These are phyloP conservation scores for Tulasnella sp. DNA, from an alignment of 768 basidiomycete genomes.

Conservation along the genomic window DNA sequence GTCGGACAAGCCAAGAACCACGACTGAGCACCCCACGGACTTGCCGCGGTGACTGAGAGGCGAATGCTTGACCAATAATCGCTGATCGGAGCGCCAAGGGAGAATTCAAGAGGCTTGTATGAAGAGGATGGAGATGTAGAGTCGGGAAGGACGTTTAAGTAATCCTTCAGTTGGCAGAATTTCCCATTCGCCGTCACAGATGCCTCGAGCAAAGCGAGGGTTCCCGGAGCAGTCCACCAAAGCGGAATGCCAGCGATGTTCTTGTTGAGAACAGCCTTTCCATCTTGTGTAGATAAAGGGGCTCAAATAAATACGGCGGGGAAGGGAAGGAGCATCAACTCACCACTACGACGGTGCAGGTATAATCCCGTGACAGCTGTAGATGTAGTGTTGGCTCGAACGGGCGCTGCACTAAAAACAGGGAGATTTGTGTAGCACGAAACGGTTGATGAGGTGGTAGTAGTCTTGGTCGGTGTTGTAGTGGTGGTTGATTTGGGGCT, in stretches of 20 bases:
- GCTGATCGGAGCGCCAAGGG: not conserved
- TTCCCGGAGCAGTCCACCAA: not conserved
- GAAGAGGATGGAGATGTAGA: not conserved
- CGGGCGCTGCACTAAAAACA: not conserved
- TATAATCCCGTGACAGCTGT: not conserved
- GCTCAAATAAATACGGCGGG: not conserved
- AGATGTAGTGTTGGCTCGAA: not conserved
- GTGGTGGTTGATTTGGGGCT: not conserved
- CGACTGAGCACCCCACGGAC: not conserved
- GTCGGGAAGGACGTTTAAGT: constrained; percentile 9
- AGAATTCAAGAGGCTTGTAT: not conserved
- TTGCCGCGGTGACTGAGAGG: not conserved
- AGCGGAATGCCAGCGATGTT: not conserved
- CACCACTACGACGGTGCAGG: not conserved
- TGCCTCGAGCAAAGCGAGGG: not conserved
- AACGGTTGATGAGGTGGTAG: not conserved
- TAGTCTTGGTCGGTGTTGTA: not conserved
- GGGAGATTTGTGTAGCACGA: not conserved
- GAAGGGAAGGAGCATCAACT: not conserved
- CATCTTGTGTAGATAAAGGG: not conserved
- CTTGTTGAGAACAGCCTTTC: constrained; percentile 60
- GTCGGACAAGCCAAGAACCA: not conserved
- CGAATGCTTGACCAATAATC: not conserved
- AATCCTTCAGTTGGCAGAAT: not conserved
- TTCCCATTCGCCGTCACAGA: not conserved